These are phyloP conservation scores for Cavenderia fasciculata DNA, from an alignment of 78 protist genomes.

Conservation along the genomic window DNA sequence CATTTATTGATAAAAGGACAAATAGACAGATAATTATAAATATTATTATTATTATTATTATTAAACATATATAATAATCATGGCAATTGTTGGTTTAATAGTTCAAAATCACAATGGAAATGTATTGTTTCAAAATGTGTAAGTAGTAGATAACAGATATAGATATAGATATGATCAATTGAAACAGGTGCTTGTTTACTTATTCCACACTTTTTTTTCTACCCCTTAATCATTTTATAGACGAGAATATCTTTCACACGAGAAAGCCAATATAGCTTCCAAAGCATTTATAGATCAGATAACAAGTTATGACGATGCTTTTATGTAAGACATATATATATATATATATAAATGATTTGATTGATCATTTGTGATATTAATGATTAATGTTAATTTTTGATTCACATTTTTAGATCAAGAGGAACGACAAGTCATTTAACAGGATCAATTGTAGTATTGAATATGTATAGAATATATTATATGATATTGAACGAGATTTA, in stretches of 20 bases:
- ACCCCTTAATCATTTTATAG: neutral
- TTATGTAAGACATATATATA: slow-evolving; percentile 21
- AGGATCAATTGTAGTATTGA: slow-evolving; percentile 58
- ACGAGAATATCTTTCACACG: slow-evolving; percentile 62
- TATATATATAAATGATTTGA: too few species aligned
- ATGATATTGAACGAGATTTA: slow-evolving; percentile 45
- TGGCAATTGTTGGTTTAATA: slow-evolving; percentile 60
- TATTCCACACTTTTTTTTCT: neutral
- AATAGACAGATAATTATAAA: too few species aligned
- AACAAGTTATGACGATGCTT: slow-evolving; percentile 32
- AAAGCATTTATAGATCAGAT: slow-evolving; percentile 68
- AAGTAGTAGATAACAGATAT: neutral
- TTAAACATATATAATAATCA: too few species aligned
- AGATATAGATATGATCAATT: neutral
- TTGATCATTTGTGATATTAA: too few species aligned
- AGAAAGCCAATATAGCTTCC: slow-evolving; percentile 33
- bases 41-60: too few species aligned
- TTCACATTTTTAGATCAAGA: neutral
- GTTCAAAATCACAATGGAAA: slow-evolving; percentile 67
- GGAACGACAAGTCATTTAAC: slow-evolving; percentile 49
- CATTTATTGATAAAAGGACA: too few species aligned
- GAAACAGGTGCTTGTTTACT: neutral
- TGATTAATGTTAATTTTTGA: neutral
- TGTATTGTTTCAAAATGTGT: slow-evolving; percentile 51
- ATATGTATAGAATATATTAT: slow-evolving; percentile 75